Conservation (phyloP, 2,329 filamentous ascomycete genomes). For the Fusarium neocosmosporiellum region DNA sequence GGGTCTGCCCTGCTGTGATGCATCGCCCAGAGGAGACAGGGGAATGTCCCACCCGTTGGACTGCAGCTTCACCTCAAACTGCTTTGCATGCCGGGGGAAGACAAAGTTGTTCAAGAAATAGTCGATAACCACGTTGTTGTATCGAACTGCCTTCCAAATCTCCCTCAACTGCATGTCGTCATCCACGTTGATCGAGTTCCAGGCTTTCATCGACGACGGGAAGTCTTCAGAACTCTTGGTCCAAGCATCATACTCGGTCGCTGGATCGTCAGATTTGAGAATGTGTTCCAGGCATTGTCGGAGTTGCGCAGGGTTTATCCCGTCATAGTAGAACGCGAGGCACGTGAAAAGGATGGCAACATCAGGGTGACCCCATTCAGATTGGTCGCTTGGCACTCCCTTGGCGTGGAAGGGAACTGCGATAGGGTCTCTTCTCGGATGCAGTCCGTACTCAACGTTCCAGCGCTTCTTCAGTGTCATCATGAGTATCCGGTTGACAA, state of each 20-base stretch:
- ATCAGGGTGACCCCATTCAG: constrained; percentile 77
- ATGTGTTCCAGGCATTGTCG: constrained; percentile 63
- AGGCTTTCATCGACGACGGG: constrained; percentile 62
- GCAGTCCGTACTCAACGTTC: constrained; percentile 74
- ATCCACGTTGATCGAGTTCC: constrained; percentile 70
- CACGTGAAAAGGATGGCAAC: constrained; percentile 75
- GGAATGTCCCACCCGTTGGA: constrained; percentile 78
- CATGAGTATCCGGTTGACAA: constrained; percentile 69
- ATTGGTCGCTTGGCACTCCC: constrained; percentile 69
- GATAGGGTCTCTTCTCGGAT: constrained; percentile 66
- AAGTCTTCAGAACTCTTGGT: constrained; percentile 55
- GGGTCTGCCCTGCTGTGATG: neutral
- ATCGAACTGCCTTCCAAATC: constrained; percentile 64
- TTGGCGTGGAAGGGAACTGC: constrained; percentile 61
- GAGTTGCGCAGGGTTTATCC: constrained; percentile 63
- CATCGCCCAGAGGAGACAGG: constrained; percentile 47
- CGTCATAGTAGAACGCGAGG: constrained; percentile 74
- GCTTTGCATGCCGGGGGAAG: constrained; percentile 73
- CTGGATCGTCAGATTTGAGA: constrained; percentile 65
- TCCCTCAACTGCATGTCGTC: constrained; percentile 63
- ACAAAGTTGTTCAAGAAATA: constrained; percentile 74
- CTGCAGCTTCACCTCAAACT: constrained; percentile 73
- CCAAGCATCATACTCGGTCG: constrained; percentile 66
- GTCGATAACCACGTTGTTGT: constrained; percentile 64
- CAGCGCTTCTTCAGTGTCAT: constrained; percentile 72